Evolutionary conservation across 345 rosid species (phyloP).

Genomic region (Eucalyptus curtisii): DNA sequence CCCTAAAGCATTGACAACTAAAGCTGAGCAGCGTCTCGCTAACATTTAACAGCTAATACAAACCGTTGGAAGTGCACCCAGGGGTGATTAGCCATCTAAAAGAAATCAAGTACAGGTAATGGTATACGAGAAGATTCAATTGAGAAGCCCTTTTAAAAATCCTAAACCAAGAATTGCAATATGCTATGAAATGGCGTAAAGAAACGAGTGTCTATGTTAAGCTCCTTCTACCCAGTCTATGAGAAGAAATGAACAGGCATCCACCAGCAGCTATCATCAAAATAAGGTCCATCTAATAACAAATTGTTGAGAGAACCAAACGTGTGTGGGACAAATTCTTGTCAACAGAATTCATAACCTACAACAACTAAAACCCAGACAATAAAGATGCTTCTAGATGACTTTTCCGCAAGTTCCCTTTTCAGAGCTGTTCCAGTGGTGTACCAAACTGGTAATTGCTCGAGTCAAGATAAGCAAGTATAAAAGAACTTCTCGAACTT

Average conservation of each 20-base stretch:
- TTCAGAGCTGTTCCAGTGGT: background rate
- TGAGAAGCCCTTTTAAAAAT: background rate
- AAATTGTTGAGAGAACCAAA: background rate
- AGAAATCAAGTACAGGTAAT: background rate
- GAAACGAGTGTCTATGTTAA: background rate
- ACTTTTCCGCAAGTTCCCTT: background rate
- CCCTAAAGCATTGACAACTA: background rate
- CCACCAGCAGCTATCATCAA: background rate
- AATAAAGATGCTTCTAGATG: background rate
- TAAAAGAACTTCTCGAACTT: background rate
- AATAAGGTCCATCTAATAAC: background rate
- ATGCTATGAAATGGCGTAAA: background rate
- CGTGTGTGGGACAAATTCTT: background rate
- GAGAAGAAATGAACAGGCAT: background rate
- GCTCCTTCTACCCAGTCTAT: background rate
- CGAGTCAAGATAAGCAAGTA: background rate
- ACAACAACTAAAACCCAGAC: background rate
- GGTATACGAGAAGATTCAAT: background rate
- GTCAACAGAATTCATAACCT: background rate
- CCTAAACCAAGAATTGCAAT: background rate
- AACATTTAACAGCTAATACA: background rate
- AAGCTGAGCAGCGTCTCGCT: background rate
- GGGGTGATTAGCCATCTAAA: background rate
- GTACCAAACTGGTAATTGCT: background rate
- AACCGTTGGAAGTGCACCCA: background rate